Base-by-base conservation (phyloP, 305 asterid genomes). In the Stenogyne calaminthoides region DNA sequence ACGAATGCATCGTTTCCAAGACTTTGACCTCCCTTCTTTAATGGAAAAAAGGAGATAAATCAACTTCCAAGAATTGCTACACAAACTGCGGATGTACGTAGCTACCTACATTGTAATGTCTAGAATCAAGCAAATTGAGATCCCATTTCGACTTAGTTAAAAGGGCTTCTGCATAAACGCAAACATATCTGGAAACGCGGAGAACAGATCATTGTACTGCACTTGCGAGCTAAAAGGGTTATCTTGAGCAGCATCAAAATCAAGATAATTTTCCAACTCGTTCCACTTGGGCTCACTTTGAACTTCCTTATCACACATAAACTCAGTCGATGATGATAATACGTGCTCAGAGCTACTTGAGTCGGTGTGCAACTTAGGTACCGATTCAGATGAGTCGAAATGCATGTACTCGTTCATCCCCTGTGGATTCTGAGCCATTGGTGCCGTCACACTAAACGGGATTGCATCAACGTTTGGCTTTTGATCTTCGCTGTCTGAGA, bases 341-440 rank as follows among this genome's bases (percentile, higher is more conserved):
- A 75, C 86, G 4, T 87, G 89, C 82, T 78, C 96, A 0, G 96
- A 87, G 77, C 91, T 83, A 47, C 92, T 89, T 14, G 96, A 89
- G 72, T 89, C 88, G 0, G 91, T 77, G 55, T 87, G 85, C 84
- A 78, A 49, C 79, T 81, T 87, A 2, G 85, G 91, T 22, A 73
- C 52, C 61, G 92, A 87, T 10, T 84, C 89, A 0, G 88, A 80
- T 4, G 85, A 42, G 55, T 87, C 88, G 5, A 82, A 82, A 22
- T 84, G 77, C 60, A 78, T 7, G 25, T 78, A 77, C 27, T 83
- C 88, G 3, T 56, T 77, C 76, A 22, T 62, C 32, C 67, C 44
- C 39, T 27, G 70, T 36, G 63, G 55, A 20, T 64, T 54, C 39
- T 57, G 73, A 9, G 34, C 44, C 59, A 7, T 57, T 15, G 75